Evolutionary conservation across 2,329 filamentous ascomycete genomes (phyloP).

Genomic region (Dactylellina haptotyla): DNA sequence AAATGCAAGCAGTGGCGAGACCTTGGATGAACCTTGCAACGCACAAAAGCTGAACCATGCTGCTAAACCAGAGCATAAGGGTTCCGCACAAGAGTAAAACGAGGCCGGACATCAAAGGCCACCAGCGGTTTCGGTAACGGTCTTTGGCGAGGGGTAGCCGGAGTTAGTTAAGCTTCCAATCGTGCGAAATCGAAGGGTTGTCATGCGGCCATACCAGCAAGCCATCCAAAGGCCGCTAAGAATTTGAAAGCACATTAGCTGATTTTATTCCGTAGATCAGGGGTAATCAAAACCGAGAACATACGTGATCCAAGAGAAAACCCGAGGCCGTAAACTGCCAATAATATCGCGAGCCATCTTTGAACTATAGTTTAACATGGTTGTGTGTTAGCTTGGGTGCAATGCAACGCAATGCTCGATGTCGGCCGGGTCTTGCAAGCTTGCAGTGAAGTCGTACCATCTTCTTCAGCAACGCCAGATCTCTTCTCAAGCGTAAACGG

Average conservation of each 20-base stretch:
- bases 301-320: constrained; percentile 52
- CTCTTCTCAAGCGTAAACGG: constrained; percentile 48
- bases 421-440: not conserved
- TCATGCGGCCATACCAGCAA: constrained; percentile 48
- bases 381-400: constrained; percentile 4
- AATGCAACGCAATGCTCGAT: not conserved
- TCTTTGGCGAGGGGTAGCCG: constrained; percentile 7
- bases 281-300: not conserved
- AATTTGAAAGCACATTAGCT: constrained; percentile 12
- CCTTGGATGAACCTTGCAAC: constrained; percentile 51
- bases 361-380: constrained; percentile 18
- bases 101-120: constrained; percentile 46
- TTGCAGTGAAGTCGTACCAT: constrained; percentile 28
- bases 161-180: constrained; percentile 14
- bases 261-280: not conserved
- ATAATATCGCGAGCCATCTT: constrained; percentile 46
- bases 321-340: constrained; percentile 47
- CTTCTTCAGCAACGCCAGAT: constrained; percentile 43
- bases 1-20: constrained; percentile 49
- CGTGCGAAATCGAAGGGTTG: not conserved
- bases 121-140: constrained; percentile 48
- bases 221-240: constrained; percentile 51
- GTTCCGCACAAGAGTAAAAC: constrained; percentile 38
- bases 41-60: constrained; percentile 30
- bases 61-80: constrained; percentile 50